Evolutionary conservation across 441 rosid species (phyloP).

Genomic region (Erodium texanum): DNA sequence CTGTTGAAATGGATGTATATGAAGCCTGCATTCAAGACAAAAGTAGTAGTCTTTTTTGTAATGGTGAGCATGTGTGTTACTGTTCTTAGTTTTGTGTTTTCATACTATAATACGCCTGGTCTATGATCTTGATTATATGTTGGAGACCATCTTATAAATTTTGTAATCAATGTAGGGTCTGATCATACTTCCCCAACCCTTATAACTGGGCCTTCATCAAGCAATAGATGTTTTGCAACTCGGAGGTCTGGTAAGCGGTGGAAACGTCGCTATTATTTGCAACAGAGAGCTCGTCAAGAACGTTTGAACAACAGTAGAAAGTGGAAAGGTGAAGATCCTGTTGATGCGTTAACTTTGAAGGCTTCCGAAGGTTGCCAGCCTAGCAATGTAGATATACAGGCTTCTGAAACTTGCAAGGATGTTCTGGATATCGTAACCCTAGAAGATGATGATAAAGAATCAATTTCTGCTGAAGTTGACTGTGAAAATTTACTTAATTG

Average conservation of each 20-base stretch:
- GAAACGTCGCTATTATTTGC: slow-evolving; percentile 74
- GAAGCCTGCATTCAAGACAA: slow-evolving; percentile 38
- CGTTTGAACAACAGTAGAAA: slow-evolving; percentile 80
- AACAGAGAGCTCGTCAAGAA: slow-evolving; percentile 85
- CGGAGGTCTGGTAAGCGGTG: slow-evolving; percentile 71
- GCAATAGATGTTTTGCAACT: slow-evolving; percentile 48
- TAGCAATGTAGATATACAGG: slow-evolving; percentile 19
- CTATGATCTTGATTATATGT: neutral
- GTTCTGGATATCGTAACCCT: slow-evolving; percentile 29
- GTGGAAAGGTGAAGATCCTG: slow-evolving; percentile 74
- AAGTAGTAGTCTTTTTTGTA: slow-evolving; percentile 28
- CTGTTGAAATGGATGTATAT: slow-evolving; percentile 83
- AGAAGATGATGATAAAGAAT: slow-evolving; percentile 33
- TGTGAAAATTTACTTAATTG: slow-evolving; percentile 28
- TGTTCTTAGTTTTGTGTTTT: neutral
- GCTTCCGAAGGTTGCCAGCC: slow-evolving; percentile 28
- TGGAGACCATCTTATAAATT: neutral
- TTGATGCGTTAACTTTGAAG: slow-evolving; percentile 29
- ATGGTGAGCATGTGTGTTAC: slow-evolving; percentile 31
- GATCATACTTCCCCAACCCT: slow-evolving; percentile 35
- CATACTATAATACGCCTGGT: neutral
- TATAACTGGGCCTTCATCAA: slow-evolving; percentile 39
- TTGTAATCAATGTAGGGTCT: slow-evolving; percentile 35
- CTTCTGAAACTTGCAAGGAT: slow-evolving; percentile 28
- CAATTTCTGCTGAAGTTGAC: slow-evolving; percentile 29